Percentiles rank a stretch among this genome's conserved stretches.
These are phyloP conservation scores for Globisporangium mamillatum DNA, from an alignment of 352 stramenopile species.

Conservation along the genomic window DNA sequence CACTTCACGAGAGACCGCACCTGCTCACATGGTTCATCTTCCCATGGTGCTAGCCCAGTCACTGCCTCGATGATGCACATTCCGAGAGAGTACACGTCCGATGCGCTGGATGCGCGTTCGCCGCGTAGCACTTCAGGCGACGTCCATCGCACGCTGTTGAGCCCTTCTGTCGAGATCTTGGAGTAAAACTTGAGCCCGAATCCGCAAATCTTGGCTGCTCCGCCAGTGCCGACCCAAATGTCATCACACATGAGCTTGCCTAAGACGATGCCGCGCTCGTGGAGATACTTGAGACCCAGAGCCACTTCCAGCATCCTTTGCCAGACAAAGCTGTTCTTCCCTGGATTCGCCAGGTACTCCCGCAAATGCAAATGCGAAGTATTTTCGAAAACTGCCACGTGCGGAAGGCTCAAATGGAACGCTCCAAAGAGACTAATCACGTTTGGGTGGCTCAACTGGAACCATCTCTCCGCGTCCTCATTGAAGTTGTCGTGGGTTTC, in stretches of 20 bases:
- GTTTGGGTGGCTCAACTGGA: conserved; percentile 41
- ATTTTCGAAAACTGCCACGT: conserved; percentile 9
- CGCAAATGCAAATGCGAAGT: background rate
- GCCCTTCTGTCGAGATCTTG: background rate
- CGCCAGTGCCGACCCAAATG: conserved; percentile 8
- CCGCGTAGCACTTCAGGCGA: conserved; percentile 7
- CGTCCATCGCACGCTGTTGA: conserved; percentile 4
- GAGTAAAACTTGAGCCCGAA: background rate
- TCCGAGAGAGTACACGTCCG: conserved; percentile 8
- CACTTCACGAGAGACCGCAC: conserved; percentile 9
- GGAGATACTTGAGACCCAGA: conserved; percentile 38
- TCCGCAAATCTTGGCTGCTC: conserved; percentile 4
- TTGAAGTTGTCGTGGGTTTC: background rate
- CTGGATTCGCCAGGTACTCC: background rate
- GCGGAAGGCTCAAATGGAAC: conserved; percentile 12
- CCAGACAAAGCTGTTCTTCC: background rate
- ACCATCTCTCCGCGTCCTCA: conserved; percentile 5
- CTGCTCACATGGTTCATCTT: background rate
- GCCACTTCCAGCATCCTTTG: conserved; percentile 13
- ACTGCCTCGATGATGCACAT: conserved; percentile 14
- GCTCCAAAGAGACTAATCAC: conserved; percentile 19
- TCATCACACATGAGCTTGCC: conserved; percentile 3
- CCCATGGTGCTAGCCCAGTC: conserved; percentile 5
- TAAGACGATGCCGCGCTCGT: conserved; percentile 14
- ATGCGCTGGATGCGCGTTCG: background rate